A percentile compares a stretch with the other conserved stretches of the same genome.
These are phyloP conservation scores for Saturnispora besseyi DNA, from an alignment of 805 yeast species.

Conservation along the genomic window DNA sequence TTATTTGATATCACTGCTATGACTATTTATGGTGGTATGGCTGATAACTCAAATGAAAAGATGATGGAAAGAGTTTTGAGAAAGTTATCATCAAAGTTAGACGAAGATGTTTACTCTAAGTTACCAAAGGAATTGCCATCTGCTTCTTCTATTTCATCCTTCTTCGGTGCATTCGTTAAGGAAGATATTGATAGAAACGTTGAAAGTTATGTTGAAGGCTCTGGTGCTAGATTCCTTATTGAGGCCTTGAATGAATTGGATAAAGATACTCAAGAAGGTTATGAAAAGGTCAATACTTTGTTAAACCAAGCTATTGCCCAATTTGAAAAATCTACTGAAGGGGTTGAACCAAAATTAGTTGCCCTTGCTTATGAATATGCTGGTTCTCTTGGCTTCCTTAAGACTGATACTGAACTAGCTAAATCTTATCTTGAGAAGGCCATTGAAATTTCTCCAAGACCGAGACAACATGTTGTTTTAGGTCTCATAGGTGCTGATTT, in stretches of 20 bases:
- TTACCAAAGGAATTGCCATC: constrained; percentile 61
- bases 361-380: constrained; percentile 77
- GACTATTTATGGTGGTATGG: constrained; percentile 74
- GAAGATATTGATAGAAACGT: constrained; percentile 40
- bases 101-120: constrained; percentile 48
- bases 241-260: constrained; percentile 50
- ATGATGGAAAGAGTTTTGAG: constrained; percentile 81
- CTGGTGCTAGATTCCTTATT: constrained; percentile 56
- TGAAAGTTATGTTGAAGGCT: constrained; percentile 40
- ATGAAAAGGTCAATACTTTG: constrained; percentile 50
- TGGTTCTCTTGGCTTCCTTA: constrained; percentile 78
- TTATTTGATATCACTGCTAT: constrained; percentile 87
- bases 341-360: constrained; percentile 32
- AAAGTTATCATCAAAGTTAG: constrained; percentile 66
- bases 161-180: constrained; percentile 74
- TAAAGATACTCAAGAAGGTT: constrained; percentile 45
- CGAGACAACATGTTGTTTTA: constrained; percentile 72
- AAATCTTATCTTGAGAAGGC: constrained; percentile 56
- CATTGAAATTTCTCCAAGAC: constrained; percentile 59
- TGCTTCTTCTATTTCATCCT: constrained; percentile 73
- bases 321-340: constrained; percentile 26
- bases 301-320: constrained; percentile 50
- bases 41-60: constrained; percentile 63
- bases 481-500: constrained; percentile 80
- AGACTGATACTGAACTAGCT: constrained; percentile 61